Evolutionary conservation across 495 filamentous ascomycete species (phyloP).

Genomic region (Extremus antarcticus): DNA sequence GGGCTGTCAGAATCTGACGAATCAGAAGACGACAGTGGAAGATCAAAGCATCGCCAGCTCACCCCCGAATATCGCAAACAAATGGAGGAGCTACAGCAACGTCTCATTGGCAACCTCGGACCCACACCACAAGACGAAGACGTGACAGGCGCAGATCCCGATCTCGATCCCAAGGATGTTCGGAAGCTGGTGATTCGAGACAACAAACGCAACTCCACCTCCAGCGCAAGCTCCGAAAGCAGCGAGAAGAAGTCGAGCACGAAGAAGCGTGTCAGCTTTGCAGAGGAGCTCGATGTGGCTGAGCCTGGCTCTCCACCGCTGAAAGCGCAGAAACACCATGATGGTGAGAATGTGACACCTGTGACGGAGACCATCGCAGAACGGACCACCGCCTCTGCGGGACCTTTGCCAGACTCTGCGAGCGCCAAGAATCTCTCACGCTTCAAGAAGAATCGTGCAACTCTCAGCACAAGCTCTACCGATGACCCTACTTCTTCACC

Average conservation of each 20-base stretch:
- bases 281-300: slow-evolving; percentile 59
- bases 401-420: neutral
- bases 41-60: slow-evolving; percentile 50
- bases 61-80: slow-evolving; percentile 56
- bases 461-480: neutral
- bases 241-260: slow-evolving; percentile 10
- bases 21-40: slow-evolving; percentile 58
- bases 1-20: slow-evolving; percentile 30
- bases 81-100: slow-evolving; percentile 32
- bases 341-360: slow-evolving; percentile 1
- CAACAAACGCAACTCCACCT: slow-evolving; percentile 6
- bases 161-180: slow-evolving; percentile 19
- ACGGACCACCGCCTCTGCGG: slow-evolving; percentile 8
- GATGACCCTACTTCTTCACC: neutral
- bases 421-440: slow-evolving; percentile 22
- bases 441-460: slow-evolving; percentile 23
- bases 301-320: slow-evolving; percentile 10
- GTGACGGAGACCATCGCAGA: slow-evolving; percentile 24
- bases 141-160: slow-evolving; percentile 12
- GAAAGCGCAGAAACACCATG: slow-evolving; percentile 13
- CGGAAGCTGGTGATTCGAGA: slow-evolving; percentile 21
- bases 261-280: slow-evolving; percentile 72
- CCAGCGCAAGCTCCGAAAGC: slow-evolving; percentile 5
- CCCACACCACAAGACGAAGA: slow-evolving; percentile 18
- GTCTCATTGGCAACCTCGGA: slow-evolving; percentile 31